These are phyloP conservation scores for Monilinia polystroma DNA, from an alignment of 2,329 filamentous ascomycete genomes.

Conservation along the genomic window DNA sequence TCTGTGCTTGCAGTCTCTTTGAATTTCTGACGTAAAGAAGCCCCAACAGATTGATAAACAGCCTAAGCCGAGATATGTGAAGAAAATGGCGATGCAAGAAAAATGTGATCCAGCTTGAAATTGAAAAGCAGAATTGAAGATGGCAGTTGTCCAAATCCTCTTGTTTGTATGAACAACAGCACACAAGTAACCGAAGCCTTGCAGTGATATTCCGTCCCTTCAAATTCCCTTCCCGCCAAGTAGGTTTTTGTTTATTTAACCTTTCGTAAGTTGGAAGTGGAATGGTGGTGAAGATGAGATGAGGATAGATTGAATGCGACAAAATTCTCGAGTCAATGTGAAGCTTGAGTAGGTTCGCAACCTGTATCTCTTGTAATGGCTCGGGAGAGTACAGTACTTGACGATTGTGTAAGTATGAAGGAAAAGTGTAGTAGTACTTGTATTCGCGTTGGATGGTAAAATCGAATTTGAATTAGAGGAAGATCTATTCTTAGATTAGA, in stretches of 20 bases:
- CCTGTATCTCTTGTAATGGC: neutral
- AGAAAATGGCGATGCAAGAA: constrained; percentile 17
- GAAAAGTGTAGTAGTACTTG: neutral
- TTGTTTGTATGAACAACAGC: constrained; percentile 15
- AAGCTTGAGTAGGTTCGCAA: constrained; percentile 8
- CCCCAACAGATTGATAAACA: constrained; percentile 20
- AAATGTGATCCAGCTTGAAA: constrained; percentile 21
- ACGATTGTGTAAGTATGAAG: neutral
- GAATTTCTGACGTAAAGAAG: constrained; percentile 30
- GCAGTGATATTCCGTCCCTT: constrained; percentile 18
- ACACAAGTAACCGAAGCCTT: constrained; percentile 15
- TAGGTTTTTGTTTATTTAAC: neutral
- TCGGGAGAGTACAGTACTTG: neutral
- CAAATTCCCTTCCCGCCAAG: constrained; percentile 3
- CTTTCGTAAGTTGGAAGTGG: neutral
- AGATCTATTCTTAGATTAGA: neutral
- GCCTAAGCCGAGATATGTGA: constrained; percentile 21
- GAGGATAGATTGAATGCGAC: constrained; percentile 9
- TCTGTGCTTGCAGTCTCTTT: constrained; percentile 58
- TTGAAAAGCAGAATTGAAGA: constrained; percentile 22
- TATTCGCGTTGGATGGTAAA: neutral
- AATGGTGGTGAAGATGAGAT: neutral
- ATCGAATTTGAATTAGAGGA: neutral
- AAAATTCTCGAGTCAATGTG: neutral
- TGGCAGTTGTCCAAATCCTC: constrained; percentile 20